A percentile compares a stretch with the other conserved stretches of the same genome.
Conservation (phyloP, 2,329 filamentous ascomycete species). For the Coniella lustricola region DNA sequence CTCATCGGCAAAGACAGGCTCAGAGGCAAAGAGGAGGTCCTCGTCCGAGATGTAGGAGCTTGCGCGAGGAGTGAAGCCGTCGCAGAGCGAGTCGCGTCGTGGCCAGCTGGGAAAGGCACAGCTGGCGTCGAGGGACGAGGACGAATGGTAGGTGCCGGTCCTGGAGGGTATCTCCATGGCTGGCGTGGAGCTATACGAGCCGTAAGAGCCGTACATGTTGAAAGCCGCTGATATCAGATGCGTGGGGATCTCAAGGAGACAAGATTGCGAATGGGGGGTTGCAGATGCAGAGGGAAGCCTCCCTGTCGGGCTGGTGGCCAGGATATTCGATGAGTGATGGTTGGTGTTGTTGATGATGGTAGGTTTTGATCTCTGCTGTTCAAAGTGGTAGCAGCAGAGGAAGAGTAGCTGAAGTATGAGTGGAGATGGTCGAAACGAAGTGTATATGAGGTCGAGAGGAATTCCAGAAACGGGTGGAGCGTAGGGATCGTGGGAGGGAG, state of each 20-base stretch:
- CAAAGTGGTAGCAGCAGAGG: no score
- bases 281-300: background rate
- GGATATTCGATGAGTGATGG: background rate
- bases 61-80: slow-evolving; percentile 32
- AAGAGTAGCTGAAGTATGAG: no score
- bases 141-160: slow-evolving; percentile 19
- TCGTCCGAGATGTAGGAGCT: slow-evolving; percentile 57
- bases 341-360: background rate
- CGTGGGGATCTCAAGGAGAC: no score
- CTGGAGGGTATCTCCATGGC: slow-evolving; percentile 39
- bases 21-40: slow-evolving; percentile 45
- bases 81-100: slow-evolving; percentile 43
- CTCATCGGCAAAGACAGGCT: slow-evolving; percentile 45
- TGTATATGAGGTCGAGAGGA: background rate
- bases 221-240: slow-evolving; percentile 19
- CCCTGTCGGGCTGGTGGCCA: slow-evolving; percentile 1
- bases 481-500: slow-evolving; percentile 10
- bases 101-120: slow-evolving; percentile 57
- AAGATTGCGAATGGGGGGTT: background rate
- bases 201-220: slow-evolving; percentile 34
- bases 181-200: slow-evolving; percentile 41
- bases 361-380: background rate
- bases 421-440: background rate
- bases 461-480: background rate
- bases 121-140: slow-evolving; percentile 32